Base-by-base conservation (phyloP, 768 basidiomycete genomes). In the Pluteus cervinus region DNA sequence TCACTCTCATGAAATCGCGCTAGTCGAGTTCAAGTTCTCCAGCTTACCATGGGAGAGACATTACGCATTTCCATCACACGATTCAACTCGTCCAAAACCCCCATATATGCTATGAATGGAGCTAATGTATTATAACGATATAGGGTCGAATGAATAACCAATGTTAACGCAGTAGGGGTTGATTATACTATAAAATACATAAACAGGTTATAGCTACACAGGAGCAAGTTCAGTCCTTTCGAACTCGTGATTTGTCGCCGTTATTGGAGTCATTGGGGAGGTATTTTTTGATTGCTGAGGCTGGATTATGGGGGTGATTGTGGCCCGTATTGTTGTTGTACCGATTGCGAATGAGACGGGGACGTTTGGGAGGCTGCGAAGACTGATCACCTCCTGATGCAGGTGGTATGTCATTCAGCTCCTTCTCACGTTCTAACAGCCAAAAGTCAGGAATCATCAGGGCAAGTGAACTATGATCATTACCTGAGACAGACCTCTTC, bases 401-500 rank as follows among this genome's bases (percentile, higher is more conserved):
- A 15, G 51, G 39, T 24, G 60, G 48, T 33, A 41, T 51, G 42
- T 68, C 72, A 22, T 53, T 61, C 24, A 61, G 47, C 31, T 76
- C 81, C 51, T 75, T 75, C 30, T 84, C 81, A 20, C 82, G 82
- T 52, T 82, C 82, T 83, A 37, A 14, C 43, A 17, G 24, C 37
- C 11, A 10, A 7, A 47, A 24, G 14, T 37, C 42, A 33, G 29
- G 32, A 24, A 12, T 36, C 24, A 34, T 23, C 34, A 29, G 17
- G 11, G 12, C 12, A 12, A 26, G 21, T 33, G 18, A 40, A 23
- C 22, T 44, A 33, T 25, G 29, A 20, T 29, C 54, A 74, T 46
- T 60, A 85, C 86, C 86, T 53, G 81, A 75, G 23, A 67, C 58
- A 16, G 78, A 75, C 39, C 86, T 73, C 61, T 89, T 89, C 51